Base-by-base conservation (phyloP, 441 rosid species). In the Populus hybrid region DNA sequence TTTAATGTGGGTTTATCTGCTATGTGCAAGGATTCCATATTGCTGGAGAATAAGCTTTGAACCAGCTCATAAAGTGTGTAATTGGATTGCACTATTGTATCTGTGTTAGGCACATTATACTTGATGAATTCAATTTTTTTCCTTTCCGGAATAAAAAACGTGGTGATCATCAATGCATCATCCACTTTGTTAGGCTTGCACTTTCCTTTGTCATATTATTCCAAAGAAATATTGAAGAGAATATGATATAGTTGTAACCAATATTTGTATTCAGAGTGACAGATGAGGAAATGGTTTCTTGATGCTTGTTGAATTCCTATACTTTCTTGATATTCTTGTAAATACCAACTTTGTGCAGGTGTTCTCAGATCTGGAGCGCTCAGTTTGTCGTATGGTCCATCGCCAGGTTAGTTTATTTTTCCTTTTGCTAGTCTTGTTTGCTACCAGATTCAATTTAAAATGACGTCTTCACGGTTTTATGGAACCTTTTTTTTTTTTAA, bases 371-470 rank as follows among this genome's bases (percentile, higher is more conserved):
- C 79, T 97, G 84, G 98, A 97, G 81, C 98, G 97, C 40, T 97
- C 98, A 40, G 91, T 85, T 18, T 97, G 99, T 84, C 91, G 99
- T 73, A 97, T 97, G 98, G 89, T 93, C 75, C 98, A 97, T 84
- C 87, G 87, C 71, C 98, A 93, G 98, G 99, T 97, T 75, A 75
- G 91, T 85, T 36, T 80, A 77, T 68, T 73, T 28, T 42, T 76
- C 61, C 81, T 74, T 74, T 24, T 50, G 69, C 64, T 53, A 61
- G 40, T 35, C 76, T 66, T 82, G 18, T 30, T 19, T 77, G 63
- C 72, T 76, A 19, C 67, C 72, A 75, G 26, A 70, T 40, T 16
- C 23, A 61, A 61, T 61, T 12, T 61, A 61, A 61, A 57, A 61
- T 61, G 28, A 21, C 6, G 1, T 61, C 5, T 21, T 1, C 23